Conservation (phyloP, 148 eudicot species). For the Selenicereus undatus region DNA sequence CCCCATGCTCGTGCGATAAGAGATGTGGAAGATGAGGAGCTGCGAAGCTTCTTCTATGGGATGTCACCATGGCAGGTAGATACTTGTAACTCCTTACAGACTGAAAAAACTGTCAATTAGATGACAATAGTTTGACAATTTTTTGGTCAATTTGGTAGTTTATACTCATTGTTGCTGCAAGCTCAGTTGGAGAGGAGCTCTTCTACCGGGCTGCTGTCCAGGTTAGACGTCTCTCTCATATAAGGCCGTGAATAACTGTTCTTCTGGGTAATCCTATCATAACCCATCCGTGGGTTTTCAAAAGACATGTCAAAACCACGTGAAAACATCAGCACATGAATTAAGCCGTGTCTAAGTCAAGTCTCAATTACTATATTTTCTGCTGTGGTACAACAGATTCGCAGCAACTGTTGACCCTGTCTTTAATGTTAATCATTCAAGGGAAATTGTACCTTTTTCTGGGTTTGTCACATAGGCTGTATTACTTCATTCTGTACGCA, state of each 20-base stretch:
- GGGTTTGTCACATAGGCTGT: background rate
- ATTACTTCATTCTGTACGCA: background rate
- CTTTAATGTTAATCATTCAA: background rate
- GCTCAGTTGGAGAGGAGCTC: slow-evolving; percentile 98
- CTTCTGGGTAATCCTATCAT: background rate
- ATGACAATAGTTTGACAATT: slow-evolving; percentile 6
- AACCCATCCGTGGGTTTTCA: background rate
- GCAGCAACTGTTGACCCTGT: no score
- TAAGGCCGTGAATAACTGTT: background rate
- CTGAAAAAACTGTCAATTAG: background rate
- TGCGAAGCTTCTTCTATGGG: slow-evolving; percentile 89
- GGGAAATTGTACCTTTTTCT: background rate
- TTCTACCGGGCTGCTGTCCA: slow-evolving; percentile 99
- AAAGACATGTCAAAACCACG: background rate
- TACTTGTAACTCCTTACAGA: background rate
- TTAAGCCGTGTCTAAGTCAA: no score
- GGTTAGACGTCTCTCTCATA: slow-evolving; percentile 35
- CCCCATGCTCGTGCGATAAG: slow-evolving; percentile 99
- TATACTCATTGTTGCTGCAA: slow-evolving; percentile 86
- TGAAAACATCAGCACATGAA: background rate
- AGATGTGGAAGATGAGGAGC: slow-evolving; percentile 97
- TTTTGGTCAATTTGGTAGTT: slow-evolving; percentile 46
- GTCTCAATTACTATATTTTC: no score
- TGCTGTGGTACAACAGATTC: no score
- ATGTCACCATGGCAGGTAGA: slow-evolving; percentile 99